Conservation (phyloP, 2,329 filamentous ascomycete species). For the Metarhizium brunneum region DNA sequence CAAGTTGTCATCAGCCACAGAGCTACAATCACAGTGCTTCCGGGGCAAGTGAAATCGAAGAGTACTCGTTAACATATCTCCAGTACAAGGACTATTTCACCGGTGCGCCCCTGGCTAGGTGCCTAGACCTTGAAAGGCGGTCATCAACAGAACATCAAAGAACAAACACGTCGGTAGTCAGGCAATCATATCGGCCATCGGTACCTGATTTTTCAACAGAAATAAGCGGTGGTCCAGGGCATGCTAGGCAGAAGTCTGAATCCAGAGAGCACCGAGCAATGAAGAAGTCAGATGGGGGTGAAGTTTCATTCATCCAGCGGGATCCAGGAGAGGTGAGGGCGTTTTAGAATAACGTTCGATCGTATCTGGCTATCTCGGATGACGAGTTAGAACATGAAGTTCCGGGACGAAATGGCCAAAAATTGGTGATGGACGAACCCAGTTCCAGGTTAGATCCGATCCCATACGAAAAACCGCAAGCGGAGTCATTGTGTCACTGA, state of each 20-base stretch:
- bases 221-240: too few relatives aligned
- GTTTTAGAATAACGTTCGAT: constrained; percentile 23
- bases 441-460: neutral
- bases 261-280: neutral
- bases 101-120: constrained; percentile 19
- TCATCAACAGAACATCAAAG: neutral
- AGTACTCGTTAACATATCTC: constrained; percentile 22
- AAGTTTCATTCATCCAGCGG: constrained; percentile 3
- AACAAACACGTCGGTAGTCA: neutral
- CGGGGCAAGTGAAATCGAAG: constrained; percentile 14
- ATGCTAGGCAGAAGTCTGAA: neutral
- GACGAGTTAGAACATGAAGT: constrained; percentile 15
- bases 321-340: constrained; percentile 16
- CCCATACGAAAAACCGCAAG: neutral
- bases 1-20: neutral
- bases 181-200: neutral
- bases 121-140: constrained; percentile 15
- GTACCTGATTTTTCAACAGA: neutral
- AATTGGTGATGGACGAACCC: neutral
- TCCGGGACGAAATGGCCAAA: neutral
- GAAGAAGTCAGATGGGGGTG: neutral
- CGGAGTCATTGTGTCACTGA: neutral
- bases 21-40: neutral
- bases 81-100: constrained; percentile 23
- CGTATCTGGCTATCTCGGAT: constrained; percentile 19